Conservation (phyloP, 2,329 filamentous ascomycete genomes). For the Aspergillus cejpii region DNA sequence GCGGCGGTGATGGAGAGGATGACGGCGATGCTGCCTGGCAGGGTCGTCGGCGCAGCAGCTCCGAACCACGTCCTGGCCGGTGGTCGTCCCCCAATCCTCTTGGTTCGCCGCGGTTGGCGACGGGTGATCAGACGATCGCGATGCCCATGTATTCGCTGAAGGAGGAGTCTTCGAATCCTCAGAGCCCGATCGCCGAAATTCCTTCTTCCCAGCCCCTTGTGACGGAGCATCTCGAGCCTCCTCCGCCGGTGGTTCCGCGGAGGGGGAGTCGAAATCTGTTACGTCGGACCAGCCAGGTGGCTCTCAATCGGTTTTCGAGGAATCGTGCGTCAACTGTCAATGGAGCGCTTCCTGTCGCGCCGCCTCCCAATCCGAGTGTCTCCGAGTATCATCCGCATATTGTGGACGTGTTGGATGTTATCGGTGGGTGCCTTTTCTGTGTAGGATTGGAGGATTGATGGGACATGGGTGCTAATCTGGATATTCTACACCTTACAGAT, state of each 20-base stretch:
- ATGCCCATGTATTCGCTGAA: conserved; percentile 27
- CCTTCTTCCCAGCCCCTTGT: conserved; percentile 7
- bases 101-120: conserved; percentile 17
- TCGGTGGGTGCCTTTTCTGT: conserved; percentile 50
- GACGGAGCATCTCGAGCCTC: conserved; percentile 11
- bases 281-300: conserved; percentile 30
- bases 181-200: conserved; percentile 10
- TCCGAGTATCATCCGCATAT: conserved; percentile 56
- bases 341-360: conserved; percentile 14
- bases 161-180: conserved; percentile 27
- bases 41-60: conserved; percentile 37
- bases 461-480: background rate
- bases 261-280: conserved; percentile 19
- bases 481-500: conserved; percentile 45
- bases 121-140: conserved; percentile 12
- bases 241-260: conserved; percentile 13
- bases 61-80: conserved; percentile 34
- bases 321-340: conserved; percentile 31
- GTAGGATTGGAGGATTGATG: background rate
- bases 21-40: conserved; percentile 26
- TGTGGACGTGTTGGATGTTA: conserved; percentile 61
- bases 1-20: conserved; percentile 4
- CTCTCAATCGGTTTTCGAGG: conserved; percentile 27
- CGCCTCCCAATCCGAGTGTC: conserved; percentile 4
- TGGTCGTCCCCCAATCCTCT: conserved; percentile 25